phyloP scores from a whole-genome alignment of 805 yeast genomes.

The Wickerhamiella lipophila region DNA sequence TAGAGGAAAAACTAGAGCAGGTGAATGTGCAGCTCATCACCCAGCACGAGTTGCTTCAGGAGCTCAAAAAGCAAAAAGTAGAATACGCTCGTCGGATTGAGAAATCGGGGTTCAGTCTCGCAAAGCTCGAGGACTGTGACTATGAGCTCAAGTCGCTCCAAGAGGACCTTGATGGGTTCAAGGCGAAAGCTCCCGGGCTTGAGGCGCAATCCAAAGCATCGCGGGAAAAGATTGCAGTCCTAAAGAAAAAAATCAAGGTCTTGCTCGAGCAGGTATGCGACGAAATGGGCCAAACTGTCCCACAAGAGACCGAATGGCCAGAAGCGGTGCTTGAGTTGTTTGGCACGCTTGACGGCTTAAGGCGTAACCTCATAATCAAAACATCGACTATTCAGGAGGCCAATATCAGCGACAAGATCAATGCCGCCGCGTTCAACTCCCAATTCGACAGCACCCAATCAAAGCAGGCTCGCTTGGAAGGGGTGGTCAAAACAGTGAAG shows the following conservation, averaged over 20 bases:
- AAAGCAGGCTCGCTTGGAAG: not conserved
- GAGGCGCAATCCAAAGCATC: not conserved
- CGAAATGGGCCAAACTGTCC: not conserved
- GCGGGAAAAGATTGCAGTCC: not conserved
- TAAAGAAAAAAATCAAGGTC: not conserved
- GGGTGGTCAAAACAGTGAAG: not conserved
- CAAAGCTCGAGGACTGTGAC: not conserved
- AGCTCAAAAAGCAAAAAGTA: not conserved
- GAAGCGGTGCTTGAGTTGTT: not conserved
- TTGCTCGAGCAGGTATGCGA: constrained; percentile 3
- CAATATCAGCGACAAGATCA: not conserved
- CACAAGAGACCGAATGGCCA: constrained; percentile 1
- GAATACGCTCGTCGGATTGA: not conserved
- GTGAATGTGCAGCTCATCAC: not conserved
- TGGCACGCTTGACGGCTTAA: not conserved
- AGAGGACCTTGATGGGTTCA: not conserved
- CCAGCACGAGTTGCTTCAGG: not conserved
- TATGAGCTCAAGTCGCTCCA: not conserved
- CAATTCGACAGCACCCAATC: not conserved
- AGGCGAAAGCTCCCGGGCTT: not conserved
- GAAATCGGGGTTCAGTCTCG: not conserved
- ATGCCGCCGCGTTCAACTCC: not conserved
- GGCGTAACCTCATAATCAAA: not conserved
- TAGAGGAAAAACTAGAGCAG: not conserved
- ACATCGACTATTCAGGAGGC: not conserved